Evolutionary conservation across 805 yeast genomes (phyloP).

Genomic region (Jamesozyma hellenica): DNA sequence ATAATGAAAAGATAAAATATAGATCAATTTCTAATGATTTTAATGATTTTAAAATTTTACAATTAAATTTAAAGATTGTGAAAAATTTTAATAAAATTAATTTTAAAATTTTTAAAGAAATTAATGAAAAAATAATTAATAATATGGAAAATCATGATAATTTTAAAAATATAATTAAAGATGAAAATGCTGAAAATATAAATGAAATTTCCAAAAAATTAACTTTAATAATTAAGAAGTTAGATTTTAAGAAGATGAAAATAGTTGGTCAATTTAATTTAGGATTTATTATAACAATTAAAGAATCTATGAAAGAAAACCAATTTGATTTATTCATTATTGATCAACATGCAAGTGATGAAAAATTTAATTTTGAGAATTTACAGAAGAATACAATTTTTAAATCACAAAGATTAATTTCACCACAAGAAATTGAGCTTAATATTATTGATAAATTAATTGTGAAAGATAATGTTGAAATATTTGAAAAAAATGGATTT

Average conservation of each 20-base stretch:
- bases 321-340: conserved; percentile 64
- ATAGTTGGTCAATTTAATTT: conserved; percentile 88
- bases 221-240: conserved; percentile 53
- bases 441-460: conserved; percentile 70
- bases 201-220: conserved; percentile 48
- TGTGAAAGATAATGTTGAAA: conserved; percentile 47
- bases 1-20: neutral
- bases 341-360: conserved; percentile 98
- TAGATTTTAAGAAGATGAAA: conserved; percentile 65
- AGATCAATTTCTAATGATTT: conserved; percentile 1
- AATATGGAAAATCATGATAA: neutral
- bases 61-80: conserved; percentile 1
- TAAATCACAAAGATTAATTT: conserved; percentile 60
- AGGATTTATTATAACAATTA: conserved; percentile 80
- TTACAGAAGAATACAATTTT: conserved; percentile 47
- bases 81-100: conserved; percentile 1
- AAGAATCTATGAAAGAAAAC: conserved; percentile 23
- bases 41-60: neutral
- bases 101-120: neutral
- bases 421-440: conserved; percentile 47
- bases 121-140: neutral
- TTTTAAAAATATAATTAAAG: conserved; percentile 2
- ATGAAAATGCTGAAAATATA: conserved; percentile 35
- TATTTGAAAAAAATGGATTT: conserved; percentile 73
- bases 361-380: conserved; percentile 79